Evolutionary conservation across 805 yeast species (phyloP), one percentile per base, ranked within the genome.

Genomic region (Yamadazyma akitaensis): DNA sequence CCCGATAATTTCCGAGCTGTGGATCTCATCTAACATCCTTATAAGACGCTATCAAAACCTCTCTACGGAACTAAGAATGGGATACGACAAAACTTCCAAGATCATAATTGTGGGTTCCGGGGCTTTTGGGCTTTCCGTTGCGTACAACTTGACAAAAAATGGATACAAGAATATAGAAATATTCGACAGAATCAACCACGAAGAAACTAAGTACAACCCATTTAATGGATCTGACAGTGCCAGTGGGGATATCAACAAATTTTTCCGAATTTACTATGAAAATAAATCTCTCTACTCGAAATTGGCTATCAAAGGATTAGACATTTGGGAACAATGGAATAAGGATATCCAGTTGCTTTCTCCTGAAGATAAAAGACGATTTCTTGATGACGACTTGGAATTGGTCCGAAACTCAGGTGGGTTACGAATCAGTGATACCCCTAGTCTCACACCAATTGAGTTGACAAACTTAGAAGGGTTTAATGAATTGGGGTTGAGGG

Each of bases 71-170:
- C 4, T 7, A 21, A 21, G 11, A 21, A 33, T 37, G 49, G 31
- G 16, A 9, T 18, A 24, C 41, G 30, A 37, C 18, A 40, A 31
- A 19, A 16, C 16, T 12, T 30, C 43, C 12, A 57, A 55, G 44
- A 65, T 76, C 30, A 58, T 71, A 4, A 62, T 78, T 32, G 70
- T 76, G 9, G 83, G 83, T 13, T 70, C 77, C 4, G 82, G 83
- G 36, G 79, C 72, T 13, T 77, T 75, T 55, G 83, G 83, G 1
- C 61, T 77, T 14, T 72, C 81, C 16, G 62, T 72, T 4, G 78
- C 79, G 4, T 61, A 66, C 10, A 70, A 73, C 39, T 61, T 77
- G 16, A 60, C 63, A 1, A 47, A 62, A 34, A 51, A 53, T 14
- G 75, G 75, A 1, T 70, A 65, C 49, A 53, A 43, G 2, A 16